Percentiles rank a stretch among this genome's conserved stretches.
Conservation (phyloP, 1,284 basidiomycete species). For the Hortiboletus rubellus region DNA sequence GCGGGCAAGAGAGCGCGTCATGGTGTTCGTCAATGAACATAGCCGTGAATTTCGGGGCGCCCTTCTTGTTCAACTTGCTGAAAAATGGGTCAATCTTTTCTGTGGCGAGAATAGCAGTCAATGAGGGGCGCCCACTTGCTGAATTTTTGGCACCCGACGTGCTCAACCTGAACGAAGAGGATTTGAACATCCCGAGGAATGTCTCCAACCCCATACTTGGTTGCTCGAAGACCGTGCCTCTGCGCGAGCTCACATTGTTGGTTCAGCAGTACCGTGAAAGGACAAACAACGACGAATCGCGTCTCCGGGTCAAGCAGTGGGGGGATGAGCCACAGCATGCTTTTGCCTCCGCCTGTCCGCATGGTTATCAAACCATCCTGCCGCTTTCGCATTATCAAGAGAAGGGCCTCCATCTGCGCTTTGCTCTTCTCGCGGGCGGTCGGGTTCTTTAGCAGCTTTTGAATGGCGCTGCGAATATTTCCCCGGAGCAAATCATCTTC, state of each 20-base stretch:
- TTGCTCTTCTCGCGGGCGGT: neutral
- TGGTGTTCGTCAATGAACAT: conserved; percentile 9
- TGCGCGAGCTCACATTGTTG: neutral
- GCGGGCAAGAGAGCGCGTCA: neutral
- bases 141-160: neutral
- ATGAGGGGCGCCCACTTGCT: neutral
- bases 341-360: conserved; percentile 12
- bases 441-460: neutral
- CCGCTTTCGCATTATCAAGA: neutral
- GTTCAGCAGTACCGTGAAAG: conserved; percentile 3
- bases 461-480: neutral
- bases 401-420: conserved; percentile 2
- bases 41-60: neutral
- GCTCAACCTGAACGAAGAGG: conserved; percentile 15
- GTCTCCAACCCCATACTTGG: neutral
- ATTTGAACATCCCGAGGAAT: neutral
- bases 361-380: conserved; percentile 6
- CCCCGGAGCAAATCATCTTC: neutral
- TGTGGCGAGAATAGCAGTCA: no score
- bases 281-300: conserved; percentile 6
- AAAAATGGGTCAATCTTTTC: neutral
- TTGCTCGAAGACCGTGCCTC: neutral
- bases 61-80: neutral
- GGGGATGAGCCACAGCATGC: conserved; percentile 7
- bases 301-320: neutral